Percentiles rank a stretch among this genome's conserved stretches.
phyloP scores from a whole-genome alignment of 306 rosid species.

The Parietaria judaica region DNA sequence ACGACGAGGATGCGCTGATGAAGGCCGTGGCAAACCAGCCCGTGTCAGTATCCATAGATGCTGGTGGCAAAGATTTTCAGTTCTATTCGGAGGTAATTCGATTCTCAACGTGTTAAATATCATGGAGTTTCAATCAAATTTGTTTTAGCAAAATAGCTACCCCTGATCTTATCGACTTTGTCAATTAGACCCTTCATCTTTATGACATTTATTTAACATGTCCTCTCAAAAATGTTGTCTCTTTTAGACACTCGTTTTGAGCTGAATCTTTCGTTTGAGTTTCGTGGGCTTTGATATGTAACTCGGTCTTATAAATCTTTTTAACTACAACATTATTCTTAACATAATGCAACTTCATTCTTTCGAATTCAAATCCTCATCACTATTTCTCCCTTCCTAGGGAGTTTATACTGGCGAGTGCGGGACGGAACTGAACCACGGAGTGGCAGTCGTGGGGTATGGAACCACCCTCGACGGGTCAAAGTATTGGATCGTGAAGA shows the following conservation, averaged over 20 bases:
- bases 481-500: slow-evolving; percentile 28
- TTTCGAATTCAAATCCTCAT: too few relatives aligned
- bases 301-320: too few relatives aligned
- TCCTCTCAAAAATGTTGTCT: too few relatives aligned
- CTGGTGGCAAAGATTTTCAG: slow-evolving; percentile 37
- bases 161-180: too few relatives aligned
- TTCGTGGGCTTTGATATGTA: too few relatives aligned
- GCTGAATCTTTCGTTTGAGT: too few relatives aligned
- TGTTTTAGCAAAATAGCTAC: too few relatives aligned
- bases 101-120: neutral
- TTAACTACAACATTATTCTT: too few relatives aligned
- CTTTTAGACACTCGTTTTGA: too few relatives aligned
- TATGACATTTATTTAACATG: too few relatives aligned
- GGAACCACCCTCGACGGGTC: slow-evolving; percentile 18
- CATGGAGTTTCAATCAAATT: neutral
- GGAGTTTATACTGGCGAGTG: slow-evolving; percentile 25
- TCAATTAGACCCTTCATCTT: too few relatives aligned
- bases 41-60: slow-evolving; percentile 34
- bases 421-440: slow-evolving; percentile 31
- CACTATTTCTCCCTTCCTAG: slow-evolving; percentile 4
- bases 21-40: slow-evolving; percentile 48
- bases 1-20: slow-evolving; percentile 42
- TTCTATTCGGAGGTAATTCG: slow-evolving; percentile 29
- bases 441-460: slow-evolving; percentile 29
- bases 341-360: too few relatives aligned